phyloP scores from a whole-genome alignment of 2,329 filamentous ascomycete genomes.

The Didymosphaeria variabile region DNA sequence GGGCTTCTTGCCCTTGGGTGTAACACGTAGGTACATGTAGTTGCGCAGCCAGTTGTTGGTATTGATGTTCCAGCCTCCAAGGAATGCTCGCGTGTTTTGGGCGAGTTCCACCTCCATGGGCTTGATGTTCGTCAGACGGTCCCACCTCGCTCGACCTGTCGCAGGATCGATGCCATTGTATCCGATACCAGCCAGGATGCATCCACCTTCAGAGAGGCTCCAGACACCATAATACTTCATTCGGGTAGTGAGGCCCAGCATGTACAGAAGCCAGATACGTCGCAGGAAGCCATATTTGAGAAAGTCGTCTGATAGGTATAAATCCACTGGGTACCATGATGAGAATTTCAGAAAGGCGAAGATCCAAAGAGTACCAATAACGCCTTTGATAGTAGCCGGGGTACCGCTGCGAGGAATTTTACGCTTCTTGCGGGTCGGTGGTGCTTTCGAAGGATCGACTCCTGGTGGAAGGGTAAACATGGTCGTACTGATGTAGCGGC shows the following conservation, averaged over 20 bases:
- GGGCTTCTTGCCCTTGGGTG: conserved; percentile 93
- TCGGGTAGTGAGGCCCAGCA: conserved; percentile 81
- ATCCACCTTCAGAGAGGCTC: conserved; percentile 91
- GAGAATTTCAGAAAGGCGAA: conserved; percentile 78
- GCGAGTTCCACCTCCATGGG: conserved; percentile 86
- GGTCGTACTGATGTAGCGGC: conserved; percentile 87
- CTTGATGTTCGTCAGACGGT: conserved; percentile 88
- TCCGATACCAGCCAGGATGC: conserved; percentile 90
- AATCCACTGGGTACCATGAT: conserved; percentile 69
- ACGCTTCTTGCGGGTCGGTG: conserved; percentile 86
- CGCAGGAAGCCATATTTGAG: conserved; percentile 73
- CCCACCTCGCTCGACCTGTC: conserved; percentile 87
- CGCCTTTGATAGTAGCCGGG: conserved; percentile 81
- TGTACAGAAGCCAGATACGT: conserved; percentile 81
- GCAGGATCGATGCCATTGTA: conserved; percentile 91
- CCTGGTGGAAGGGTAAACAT: conserved; percentile 90
- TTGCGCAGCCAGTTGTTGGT: conserved; percentile 97
- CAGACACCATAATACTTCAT: conserved; percentile 98
- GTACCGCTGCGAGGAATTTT: conserved; percentile 91
- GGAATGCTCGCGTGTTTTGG: conserved; percentile 90
- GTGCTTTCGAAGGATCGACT: conserved; percentile 84
- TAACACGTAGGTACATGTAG: conserved; percentile 94
- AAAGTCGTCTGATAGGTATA: conserved; percentile 73
- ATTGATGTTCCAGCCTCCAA: conserved; percentile 98
- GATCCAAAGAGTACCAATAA: conserved; percentile 80